Base-by-base conservation (phyloP, 2,329 filamentous ascomycete species). In the Sarocladiaceae sp. region DNA sequence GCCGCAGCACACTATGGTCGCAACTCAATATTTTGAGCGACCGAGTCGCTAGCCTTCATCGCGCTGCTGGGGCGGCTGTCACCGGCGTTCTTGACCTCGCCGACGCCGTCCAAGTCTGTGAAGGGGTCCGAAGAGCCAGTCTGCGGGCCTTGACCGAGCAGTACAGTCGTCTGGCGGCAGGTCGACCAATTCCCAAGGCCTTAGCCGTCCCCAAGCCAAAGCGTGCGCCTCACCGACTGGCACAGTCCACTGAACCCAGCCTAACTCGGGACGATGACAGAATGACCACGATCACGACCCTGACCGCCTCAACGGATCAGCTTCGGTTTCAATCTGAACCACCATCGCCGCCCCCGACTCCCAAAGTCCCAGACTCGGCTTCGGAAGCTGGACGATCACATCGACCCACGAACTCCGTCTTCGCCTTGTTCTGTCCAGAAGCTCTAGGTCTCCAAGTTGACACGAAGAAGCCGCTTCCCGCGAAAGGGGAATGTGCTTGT, bases 371-470 rank as follows among this genome's bases (percentile, higher is more conserved):
- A 5, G 29, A 44, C 15, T 26, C 25, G 15, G 29, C 35, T 31
- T 35, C 42, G 12, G 46, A 42, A 25, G 33, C 36, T 35, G 52
- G 42, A 3, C 42, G 26, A 10, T 26, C 48, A 6, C 44, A 56
- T 25, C 59, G 63, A 3, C 66, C 66, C 22, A 65, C 61, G 44
- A 71, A 71, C 52, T 67, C 67, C 58, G 68, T 72, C 23, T 70
- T 72, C 54, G 66, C 66, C 56, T 62, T 67, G 50, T 71, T 72
- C 53, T 72, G 70, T 51, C 62, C 68, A 13, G 65, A 70, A 52
- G 71, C 70, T 18, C 60, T 73, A 63, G 61, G 63, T 35, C 65
- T 71, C 15, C 70, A 72, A 55, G 67, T 71, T 12, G 63, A 73
- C 48, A 58, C 59, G 11, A 59, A 59, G 49, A 64, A 60, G 55